These are phyloP conservation scores for Exophiala sp. DNA, from an alignment of 2,329 filamentous ascomycete genomes.

Conservation along the genomic window DNA sequence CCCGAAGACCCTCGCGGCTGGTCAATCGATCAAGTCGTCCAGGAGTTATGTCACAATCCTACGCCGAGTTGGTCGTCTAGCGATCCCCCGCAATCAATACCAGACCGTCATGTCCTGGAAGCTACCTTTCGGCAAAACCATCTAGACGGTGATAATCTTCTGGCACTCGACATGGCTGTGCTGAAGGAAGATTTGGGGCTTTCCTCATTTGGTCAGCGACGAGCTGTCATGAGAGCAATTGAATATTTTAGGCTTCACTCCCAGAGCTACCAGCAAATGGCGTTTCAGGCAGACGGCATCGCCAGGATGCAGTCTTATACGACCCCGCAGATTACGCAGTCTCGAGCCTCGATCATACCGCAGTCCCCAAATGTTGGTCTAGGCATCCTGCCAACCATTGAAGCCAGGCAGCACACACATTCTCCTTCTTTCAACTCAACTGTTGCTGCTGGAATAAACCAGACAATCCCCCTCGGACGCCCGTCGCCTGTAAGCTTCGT, in stretches of 20 bases:
- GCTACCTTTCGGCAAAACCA: constrained; percentile 57
- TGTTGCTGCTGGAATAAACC: neutral
- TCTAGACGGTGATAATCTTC: constrained; percentile 63
- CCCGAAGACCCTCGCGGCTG: constrained; percentile 66
- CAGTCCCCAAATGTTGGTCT: constrained; percentile 10
- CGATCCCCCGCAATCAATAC: constrained; percentile 31
- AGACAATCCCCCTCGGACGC: neutral
- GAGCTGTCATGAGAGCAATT: constrained; percentile 58
- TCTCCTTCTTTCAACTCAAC: constrained; percentile 6
- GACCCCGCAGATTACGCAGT: constrained; percentile 13
- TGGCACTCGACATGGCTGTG: constrained; percentile 48
- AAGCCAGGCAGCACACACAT: neutral
- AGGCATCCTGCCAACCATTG: constrained; percentile 9
- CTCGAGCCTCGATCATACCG: constrained; percentile 6
- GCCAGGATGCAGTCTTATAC: constrained; percentile 12
- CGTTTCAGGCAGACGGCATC: constrained; percentile 9
- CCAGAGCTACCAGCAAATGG: constrained; percentile 41
- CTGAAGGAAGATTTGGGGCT: constrained; percentile 58
- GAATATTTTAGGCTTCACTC: constrained; percentile 54
- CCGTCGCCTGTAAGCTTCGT: neutral
- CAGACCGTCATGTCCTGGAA: constrained; percentile 54
- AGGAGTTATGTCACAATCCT: constrained; percentile 58
- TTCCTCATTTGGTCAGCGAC: constrained; percentile 55
- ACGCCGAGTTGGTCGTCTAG: constrained; percentile 43
- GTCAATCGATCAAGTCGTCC: constrained; percentile 64